phyloP scores from a whole-genome alignment of 192 early-diverging fungal genomes.

The Linnemannia exigua region DNA sequence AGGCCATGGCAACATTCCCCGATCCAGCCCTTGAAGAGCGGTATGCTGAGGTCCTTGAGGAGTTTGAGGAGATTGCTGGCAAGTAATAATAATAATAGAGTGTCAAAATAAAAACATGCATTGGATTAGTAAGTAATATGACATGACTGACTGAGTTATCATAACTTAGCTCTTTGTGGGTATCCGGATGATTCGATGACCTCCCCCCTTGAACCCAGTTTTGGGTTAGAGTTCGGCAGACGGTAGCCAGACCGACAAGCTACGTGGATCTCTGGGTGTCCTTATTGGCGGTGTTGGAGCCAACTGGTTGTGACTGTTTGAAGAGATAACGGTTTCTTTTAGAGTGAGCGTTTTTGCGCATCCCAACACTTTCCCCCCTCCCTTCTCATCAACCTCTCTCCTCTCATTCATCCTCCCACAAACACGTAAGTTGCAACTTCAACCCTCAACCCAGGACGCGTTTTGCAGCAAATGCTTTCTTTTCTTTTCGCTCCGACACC shows the following conservation, averaged over 20 bases:
- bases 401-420: neutral
- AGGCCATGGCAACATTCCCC: slow-evolving; percentile 44
- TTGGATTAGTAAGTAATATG: neutral
- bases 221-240: neutral
- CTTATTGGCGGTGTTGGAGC: neutral
- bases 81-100: slow-evolving; percentile 13
- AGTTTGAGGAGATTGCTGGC: slow-evolving; percentile 52
- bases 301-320: neutral
- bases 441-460: neutral
- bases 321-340: neutral
- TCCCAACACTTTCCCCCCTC: neutral
- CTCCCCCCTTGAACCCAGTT: neutral
- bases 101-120: neutral
- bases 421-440: neutral
- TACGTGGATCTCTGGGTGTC: neutral
- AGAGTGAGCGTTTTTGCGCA: neutral
- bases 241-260: neutral
- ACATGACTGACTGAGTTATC: neutral
- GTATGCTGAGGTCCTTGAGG: slow-evolving; percentile 42
- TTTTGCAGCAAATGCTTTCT: neutral
- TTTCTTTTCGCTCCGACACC: neutral
- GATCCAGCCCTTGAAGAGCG: slow-evolving; percentile 49
- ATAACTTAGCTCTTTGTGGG: neutral
- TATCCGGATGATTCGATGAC: neutral
- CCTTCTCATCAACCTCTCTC: neutral